Evolutionary conservation across 1,284 basidiomycete species (phyloP).

Genomic region (Inonotus hispidus): DNA sequence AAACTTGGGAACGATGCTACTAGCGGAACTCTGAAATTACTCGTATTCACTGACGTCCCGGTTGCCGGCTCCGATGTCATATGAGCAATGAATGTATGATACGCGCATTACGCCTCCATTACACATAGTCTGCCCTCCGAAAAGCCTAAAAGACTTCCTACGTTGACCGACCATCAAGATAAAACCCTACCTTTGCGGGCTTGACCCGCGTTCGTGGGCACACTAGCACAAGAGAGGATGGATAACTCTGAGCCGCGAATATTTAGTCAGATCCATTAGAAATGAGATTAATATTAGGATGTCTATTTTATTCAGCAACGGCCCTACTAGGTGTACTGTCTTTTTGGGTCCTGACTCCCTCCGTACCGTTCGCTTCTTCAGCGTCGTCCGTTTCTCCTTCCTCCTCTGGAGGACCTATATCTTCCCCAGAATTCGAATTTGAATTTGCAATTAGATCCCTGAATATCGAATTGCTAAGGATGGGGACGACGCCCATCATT

Average conservation of each 20-base stretch:
- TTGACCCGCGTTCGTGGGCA: not conserved
- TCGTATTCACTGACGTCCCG: not conserved
- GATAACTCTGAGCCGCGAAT: not conserved
- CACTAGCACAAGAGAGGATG: not conserved
- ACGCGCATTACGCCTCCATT: not conserved
- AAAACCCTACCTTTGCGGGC: not conserved
- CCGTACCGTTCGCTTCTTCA: too few relatives aligned
- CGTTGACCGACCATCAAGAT: not conserved
- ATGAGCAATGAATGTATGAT: conserved; percentile 10
- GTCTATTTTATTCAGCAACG: too few relatives aligned
- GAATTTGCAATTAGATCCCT: not conserved
- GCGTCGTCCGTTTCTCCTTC: too few relatives aligned
- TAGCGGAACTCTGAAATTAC: conserved; percentile 66
- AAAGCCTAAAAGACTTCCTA: not conserved
- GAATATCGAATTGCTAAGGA: conserved; percentile 43
- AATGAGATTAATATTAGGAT: too few relatives aligned
- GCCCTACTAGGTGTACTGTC: too few relatives aligned
- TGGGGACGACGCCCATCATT: conserved; percentile 86
- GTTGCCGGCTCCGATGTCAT: conserved; percentile 4
- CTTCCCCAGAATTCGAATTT: not conserved
- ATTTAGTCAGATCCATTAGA: too few relatives aligned
- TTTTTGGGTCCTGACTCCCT: too few relatives aligned
- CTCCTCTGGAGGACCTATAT: too few relatives aligned
- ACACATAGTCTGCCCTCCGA: not conserved
- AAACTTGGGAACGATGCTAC: conserved; percentile 86